Evolutionary conservation across 2,329 filamentous ascomycete species (phyloP), one percentile per base, ranked within the genome.

Genomic region (Epichloe uncinata): DNA sequence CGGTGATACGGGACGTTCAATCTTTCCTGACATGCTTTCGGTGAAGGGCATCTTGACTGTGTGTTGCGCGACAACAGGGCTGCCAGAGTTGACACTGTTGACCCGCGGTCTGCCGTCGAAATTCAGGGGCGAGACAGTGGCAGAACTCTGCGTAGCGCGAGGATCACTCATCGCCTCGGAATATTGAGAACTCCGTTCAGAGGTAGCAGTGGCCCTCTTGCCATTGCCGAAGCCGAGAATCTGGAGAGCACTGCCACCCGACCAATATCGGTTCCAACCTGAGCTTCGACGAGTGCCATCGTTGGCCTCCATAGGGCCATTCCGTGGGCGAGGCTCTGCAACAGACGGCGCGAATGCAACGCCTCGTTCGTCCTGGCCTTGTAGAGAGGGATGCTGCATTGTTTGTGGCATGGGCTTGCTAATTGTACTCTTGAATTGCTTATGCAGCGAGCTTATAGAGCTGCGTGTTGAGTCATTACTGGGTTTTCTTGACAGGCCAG

Each of bases 241-340:
- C 58, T 83, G 82, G 50, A 83, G 67, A 7, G 81, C 77, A 56
- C 82, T 85, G 48, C 84, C 84, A 47, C 82, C 83, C 13, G 83
- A 85, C 77, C 85, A 88, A 66, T 87, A 88, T 48, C 79, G 72
- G 63, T 86, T 87, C 84, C 84, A 88, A 45, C 83, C 83, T 3
- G 83, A 87, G 57, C 82, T 86, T 59, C 79, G 73, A 50, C 80
- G 73, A 18, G 71, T 67, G 42, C 66, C 67, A 45, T 70, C 73
- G 46, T 73, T 66, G 54, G 53, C 58, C 48, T 61, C 66, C 53
- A 54, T 56, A 53, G 50, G 68, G 52, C 53, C 58, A 42, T 60
- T 62, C 53, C 59, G 63, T 54, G 62, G 61, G 50, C 65, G 69
- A 51, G 68, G 69, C 61, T 63, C 60, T 3, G 54, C 59, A 37